Evolutionary conservation across 2,329 filamentous ascomycete species (phyloP), one percentile per base, ranked within the genome.

Genomic region (Trematosphaeria pertusa): DNA sequence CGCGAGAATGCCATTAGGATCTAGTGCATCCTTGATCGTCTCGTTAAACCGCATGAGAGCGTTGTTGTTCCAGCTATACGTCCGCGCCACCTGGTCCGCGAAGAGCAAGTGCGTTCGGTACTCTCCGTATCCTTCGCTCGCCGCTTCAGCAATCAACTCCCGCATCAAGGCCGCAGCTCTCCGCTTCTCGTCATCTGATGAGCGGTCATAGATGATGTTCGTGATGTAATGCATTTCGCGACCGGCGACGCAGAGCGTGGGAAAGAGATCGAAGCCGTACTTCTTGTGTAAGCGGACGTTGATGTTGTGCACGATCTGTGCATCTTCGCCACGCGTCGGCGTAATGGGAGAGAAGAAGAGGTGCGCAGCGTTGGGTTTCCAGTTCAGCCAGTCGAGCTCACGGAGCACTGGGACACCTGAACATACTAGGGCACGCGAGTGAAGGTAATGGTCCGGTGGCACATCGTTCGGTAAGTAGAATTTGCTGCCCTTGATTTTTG

Each of bases 221-320:
- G 81, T 75, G 46, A 83, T 82, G 57, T 81, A 76, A 59, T 82
- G 80, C 73, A 82, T 81, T 62, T 82, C 79, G 9, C 80, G 71
- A 50, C 77, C 73, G 8, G 78, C 78, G 4, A 82, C 73, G 35
- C 73, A 74, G 39, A 82, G 78, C 2, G 77, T 78, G 2, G 75
- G 74, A 44, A 82, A 77, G 38, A 81, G 75, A 54, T 82, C 79
- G 40, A 82, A 73, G 1, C 76, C 76, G 31, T 54, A 54, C 33
- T 58, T 60, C 22, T 47, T 26, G 42, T 60, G 56, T 10, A 59
- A 45, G 18, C 49, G 53, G 8, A 53, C 45, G 26, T 59, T 59
- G 40, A 59, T 57, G 14, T 46, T 46, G 39, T 59, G 56, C 2
- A 59, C 54, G 6, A 53, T 36, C 15, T 49, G 34, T 3, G 77